A percentile compares a stretch with the other conserved stretches of the same genome.
These are phyloP conservation scores for Aeschynomene evenia DNA, from an alignment of 306 rosid species.

Conservation along the genomic window DNA sequence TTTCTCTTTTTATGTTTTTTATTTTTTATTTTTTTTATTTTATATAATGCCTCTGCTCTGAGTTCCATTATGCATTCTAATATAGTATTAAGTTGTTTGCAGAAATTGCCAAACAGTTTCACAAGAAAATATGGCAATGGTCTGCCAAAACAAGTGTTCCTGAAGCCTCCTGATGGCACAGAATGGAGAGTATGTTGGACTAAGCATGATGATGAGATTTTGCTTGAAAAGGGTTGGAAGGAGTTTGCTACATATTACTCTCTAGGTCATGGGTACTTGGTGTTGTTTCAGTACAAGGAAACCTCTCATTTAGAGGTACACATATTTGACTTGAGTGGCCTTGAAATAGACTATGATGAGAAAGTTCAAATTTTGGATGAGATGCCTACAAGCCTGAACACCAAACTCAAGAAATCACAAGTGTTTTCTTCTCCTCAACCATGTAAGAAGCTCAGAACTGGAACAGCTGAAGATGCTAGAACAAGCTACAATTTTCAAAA, in stretches of 20 bases:
- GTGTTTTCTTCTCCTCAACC: not conserved
- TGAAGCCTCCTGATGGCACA: not conserved
- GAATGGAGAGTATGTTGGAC: not conserved
- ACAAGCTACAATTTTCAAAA: not conserved
- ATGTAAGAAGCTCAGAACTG: not conserved
- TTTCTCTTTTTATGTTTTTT: too few species aligned
- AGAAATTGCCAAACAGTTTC: not conserved
- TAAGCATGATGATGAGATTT: not conserved
- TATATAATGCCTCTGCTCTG: not conserved
- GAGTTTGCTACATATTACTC: not conserved
- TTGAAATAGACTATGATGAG: not conserved
- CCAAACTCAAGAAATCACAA: not conserved
- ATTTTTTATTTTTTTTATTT: too few species aligned
- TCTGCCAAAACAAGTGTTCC: not conserved
- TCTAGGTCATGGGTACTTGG: not conserved
- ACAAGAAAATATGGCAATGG: not conserved
- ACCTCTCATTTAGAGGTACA: not conserved
- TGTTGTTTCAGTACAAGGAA: not conserved
- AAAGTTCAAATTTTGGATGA: not conserved
- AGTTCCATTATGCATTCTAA: not conserved
- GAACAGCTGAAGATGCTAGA: not conserved
- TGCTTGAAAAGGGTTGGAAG: not conserved
- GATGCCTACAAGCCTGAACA: not conserved
- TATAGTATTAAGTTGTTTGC: not conserved
- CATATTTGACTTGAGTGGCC: not conserved